These are phyloP conservation scores for Starmera quercuum DNA, from an alignment of 805 yeast genomes.

Conservation along the genomic window DNA sequence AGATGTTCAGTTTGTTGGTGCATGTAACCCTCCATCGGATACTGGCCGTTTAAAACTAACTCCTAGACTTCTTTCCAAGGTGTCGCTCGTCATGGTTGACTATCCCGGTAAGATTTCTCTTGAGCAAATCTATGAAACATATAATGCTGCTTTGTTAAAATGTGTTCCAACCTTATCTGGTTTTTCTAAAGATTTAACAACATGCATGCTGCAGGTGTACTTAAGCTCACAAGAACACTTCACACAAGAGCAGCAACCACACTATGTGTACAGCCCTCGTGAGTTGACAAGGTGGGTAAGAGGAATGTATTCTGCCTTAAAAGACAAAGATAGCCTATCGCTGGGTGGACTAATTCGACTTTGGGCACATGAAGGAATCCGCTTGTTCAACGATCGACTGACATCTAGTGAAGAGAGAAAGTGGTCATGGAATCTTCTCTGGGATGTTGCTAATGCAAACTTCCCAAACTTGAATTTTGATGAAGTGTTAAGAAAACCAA, in stretches of 20 bases:
- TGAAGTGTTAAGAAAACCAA: constrained; percentile 36
- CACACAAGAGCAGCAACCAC: constrained; percentile 32
- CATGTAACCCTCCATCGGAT: constrained; percentile 86
- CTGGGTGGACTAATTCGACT: constrained; percentile 46
- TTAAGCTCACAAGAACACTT: constrained; percentile 33
- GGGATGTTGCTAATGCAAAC: constrained; percentile 21
- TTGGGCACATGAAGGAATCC: constrained; percentile 75
- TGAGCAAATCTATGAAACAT: constrained; percentile 55
- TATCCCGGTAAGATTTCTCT: constrained; percentile 66
- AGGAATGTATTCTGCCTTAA: constrained; percentile 55
- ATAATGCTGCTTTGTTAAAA: constrained; percentile 49
- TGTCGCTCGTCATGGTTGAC: constrained; percentile 62
- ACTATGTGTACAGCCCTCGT: constrained; percentile 80
- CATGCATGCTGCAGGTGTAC: constrained; percentile 64
- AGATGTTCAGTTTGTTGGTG: constrained; percentile 82
- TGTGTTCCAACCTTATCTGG: constrained; percentile 54
- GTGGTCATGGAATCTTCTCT: constrained; percentile 38
- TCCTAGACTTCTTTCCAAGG: constrained; percentile 58
- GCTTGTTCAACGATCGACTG: constrained; percentile 74
- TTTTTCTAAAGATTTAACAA: constrained; percentile 41
- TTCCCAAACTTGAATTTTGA: constrained; percentile 42
- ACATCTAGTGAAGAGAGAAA: constrained; percentile 35
- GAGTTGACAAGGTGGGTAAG: constrained; percentile 84
- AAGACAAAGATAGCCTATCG: constrained; percentile 25
- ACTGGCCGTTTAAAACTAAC: constrained; percentile 59